Conservation (phyloP, 306 rosid genomes). For the Gleditsia sinensis region DNA sequence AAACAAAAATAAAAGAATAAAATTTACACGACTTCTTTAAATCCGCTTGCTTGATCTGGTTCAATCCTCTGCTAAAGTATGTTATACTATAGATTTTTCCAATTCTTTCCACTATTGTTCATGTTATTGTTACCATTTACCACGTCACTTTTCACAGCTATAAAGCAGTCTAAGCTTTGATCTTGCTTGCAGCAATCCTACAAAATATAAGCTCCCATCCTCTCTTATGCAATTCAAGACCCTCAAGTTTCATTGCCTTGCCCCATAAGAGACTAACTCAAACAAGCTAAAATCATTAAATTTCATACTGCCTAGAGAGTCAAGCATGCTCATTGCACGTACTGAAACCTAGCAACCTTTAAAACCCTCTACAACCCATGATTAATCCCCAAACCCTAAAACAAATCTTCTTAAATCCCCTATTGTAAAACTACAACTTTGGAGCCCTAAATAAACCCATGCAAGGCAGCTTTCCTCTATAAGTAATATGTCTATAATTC, state of each 20-base stretch:
- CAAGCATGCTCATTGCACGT: not conserved
- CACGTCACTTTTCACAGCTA: conserved; percentile 20
- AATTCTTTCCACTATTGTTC: conserved; percentile 6
- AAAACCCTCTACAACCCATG: not conserved
- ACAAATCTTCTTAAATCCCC: not conserved
- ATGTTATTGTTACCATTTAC: not conserved
- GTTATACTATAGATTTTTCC: not conserved
- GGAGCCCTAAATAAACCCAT: conserved; percentile 1
- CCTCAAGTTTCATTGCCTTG: conserved; percentile 1
- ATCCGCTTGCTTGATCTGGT: not conserved
- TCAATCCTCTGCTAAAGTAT: not conserved
- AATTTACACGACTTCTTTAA: not conserved
- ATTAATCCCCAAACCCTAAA: not conserved
- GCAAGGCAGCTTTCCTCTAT: not conserved
- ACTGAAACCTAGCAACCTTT: not conserved
- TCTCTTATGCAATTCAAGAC: not conserved
- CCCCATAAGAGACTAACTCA: not conserved
- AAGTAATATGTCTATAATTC: not conserved
- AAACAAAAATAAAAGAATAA: not conserved
- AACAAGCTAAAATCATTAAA: not conserved
- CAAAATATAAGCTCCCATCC: not conserved
- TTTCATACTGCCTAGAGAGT: conserved; percentile 1
- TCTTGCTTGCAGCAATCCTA: conserved; percentile 4
- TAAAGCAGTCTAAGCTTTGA: not conserved
- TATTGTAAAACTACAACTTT: not conserved